Conservation (phyloP, 176 grass and related monocot species). For the Urochloa ruziziensis region DNA sequence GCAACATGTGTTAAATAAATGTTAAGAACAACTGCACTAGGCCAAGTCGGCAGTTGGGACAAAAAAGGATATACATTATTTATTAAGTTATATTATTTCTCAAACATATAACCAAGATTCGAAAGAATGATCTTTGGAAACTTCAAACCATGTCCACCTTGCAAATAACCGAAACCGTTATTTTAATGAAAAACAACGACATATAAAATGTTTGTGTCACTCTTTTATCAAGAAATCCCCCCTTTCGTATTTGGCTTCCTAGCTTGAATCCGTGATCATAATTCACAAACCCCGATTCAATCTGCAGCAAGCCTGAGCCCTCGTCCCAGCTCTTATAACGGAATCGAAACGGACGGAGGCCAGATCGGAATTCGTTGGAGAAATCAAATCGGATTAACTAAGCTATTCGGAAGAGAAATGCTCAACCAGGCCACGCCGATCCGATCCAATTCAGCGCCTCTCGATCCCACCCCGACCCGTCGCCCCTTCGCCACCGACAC, state of each 20-base stretch:
- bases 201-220: background rate
- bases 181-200: too few relatives aligned
- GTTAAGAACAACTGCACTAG: too few relatives aligned
- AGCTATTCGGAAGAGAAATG: background rate
- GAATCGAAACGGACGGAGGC: background rate
- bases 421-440: background rate
- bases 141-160: too few relatives aligned
- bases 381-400: background rate
- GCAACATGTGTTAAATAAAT: too few relatives aligned
- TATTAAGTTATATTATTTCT: too few relatives aligned
- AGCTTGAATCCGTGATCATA: background rate
- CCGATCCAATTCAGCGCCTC: background rate
- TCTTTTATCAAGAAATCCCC: background rate
- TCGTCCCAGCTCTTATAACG: background rate
- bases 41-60: too few relatives aligned
- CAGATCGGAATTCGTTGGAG: background rate
- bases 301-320: background rate
- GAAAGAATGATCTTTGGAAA: too few relatives aligned
- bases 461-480: background rate
- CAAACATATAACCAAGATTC: too few relatives aligned
- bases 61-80: too few relatives aligned
- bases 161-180: too few relatives aligned
- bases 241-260: background rate
- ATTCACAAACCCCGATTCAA: background rate
- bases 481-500: background rate